Conservation (phyloP, 2,329 filamentous ascomycete species). For the Fusarium mexicanum region DNA sequence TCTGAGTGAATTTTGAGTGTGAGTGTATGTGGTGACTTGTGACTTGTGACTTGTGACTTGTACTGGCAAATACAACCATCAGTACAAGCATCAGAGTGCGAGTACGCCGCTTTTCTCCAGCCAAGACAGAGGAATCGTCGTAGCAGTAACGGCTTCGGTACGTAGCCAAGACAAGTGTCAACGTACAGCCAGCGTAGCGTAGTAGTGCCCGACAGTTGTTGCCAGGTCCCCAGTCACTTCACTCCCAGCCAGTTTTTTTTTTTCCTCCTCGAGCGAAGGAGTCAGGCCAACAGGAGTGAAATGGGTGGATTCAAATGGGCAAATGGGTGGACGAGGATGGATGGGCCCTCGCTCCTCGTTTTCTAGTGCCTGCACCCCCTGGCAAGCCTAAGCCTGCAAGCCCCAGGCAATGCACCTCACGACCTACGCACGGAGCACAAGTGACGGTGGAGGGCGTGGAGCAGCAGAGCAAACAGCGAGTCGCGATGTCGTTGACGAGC, state of each 20-base stretch:
- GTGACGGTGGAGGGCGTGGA: slow-evolving; percentile 38
- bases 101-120: slow-evolving; percentile 17
- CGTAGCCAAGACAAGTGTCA: slow-evolving; percentile 21
- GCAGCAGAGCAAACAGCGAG: slow-evolving; percentile 17
- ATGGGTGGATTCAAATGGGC: slow-evolving; percentile 12
- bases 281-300: slow-evolving; percentile 13
- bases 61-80: slow-evolving; percentile 1
- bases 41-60: not conserved
- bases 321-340: slow-evolving; percentile 1
- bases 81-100: slow-evolving; percentile 22
- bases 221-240: slow-evolving; percentile 13
- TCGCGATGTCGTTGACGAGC: slow-evolving; percentile 20
- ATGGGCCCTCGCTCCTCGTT: slow-evolving; percentile 3
- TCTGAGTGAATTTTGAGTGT: slow-evolving; percentile 4
- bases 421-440: slow-evolving; percentile 25
- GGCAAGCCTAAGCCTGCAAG: not conserved
- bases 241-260: slow-evolving; percentile 14
- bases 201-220: slow-evolving; percentile 32
- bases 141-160: slow-evolving; percentile 27
- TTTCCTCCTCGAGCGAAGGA: not conserved
- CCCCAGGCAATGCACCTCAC: slow-evolving; percentile 34
- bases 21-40: not conserved
- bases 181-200: slow-evolving; percentile 18
- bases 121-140: not conserved
- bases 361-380: slow-evolving; percentile 7